Evolutionary conservation across 164 flowering plant species (phyloP), one percentile per base, ranked within the genome.

Genomic region (Paratinospora sagittata): DNA sequence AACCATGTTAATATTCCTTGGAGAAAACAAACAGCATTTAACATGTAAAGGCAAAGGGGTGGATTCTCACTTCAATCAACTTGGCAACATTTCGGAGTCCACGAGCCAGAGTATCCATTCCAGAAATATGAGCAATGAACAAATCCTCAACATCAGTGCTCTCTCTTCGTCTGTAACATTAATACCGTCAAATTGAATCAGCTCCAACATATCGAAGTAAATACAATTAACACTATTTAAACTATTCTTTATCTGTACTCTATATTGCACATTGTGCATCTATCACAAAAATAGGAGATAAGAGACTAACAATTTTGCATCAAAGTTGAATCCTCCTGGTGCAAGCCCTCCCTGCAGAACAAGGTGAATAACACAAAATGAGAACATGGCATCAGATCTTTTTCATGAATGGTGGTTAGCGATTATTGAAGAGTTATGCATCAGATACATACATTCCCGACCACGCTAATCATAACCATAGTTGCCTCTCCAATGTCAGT

Each of bases 261-360:
- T 52, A 52, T 39, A 3, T 39, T 39, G 43, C 5, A 1, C 43
- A 39, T 39, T 11, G 0, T 7, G 10, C 7, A 39, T 11, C 43
- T 39, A 39, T 39, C 10, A 39, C 43, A 27, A 3, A 52, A 26
- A 37, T 1, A 8, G 6, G n/a, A 58, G 14, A 7, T 49, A n/a
- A 67, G n/a, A 41, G 30, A 79, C 92, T 85, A 9, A 95, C 99
- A 95, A 68, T 88, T 95, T 95, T 6, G 99, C 99, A 80, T 92
- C 98, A 68, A 95, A 95, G 81, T 95, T 95, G 85, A 95, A 92
- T 66, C 99, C 99, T 72, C 99, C 99, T 13, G 99, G 99, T 37
- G 99, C 92, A 55, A 95, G 65, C 27, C 99, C 99, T 62, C 94
- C 99, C 99, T 95, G 89, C 27, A 69, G 37, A 43, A 14, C 27